phyloP scores from a whole-genome alignment of 1,284 basidiomycete species.

The Trichosporon inkin region DNA sequence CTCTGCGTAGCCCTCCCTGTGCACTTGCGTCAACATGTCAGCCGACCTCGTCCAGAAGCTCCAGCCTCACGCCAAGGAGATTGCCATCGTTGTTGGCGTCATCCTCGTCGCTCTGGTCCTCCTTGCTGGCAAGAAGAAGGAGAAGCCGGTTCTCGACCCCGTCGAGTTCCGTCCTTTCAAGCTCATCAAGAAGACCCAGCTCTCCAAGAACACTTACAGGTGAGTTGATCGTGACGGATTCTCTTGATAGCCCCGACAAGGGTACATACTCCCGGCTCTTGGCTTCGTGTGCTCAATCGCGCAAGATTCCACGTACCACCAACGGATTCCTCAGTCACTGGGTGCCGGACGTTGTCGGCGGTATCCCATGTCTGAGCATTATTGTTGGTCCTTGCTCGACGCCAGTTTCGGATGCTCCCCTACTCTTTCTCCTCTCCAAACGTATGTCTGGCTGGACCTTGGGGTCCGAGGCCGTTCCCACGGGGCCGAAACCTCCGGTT shows the following conservation, averaged over 20 bases:
- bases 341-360: too few species aligned
- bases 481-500: not conserved
- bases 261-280: not conserved
- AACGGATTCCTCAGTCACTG: too few species aligned
- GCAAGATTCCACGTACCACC: too few species aligned
- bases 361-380: too few species aligned
- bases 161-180: slow-evolving; percentile 72
- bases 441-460: not conserved
- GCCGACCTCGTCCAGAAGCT: slow-evolving; percentile 15
- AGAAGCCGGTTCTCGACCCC: slow-evolving; percentile 36
- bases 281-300: too few species aligned
- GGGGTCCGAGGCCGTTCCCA: not conserved
- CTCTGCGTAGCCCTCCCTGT: not conserved
- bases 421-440: not conserved
- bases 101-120: slow-evolving; percentile 23
- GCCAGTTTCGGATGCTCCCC: too few species aligned
- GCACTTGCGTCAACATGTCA: not conserved
- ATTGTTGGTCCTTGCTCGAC: too few species aligned
- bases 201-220: slow-evolving; percentile 95
- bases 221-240: slow-evolving; percentile 49
- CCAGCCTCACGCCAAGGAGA: slow-evolving; percentile 25
- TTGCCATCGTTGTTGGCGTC: slow-evolving; percentile 23
- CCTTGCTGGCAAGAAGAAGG: slow-evolving; percentile 14
- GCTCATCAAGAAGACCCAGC: slow-evolving; percentile 70
- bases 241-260: not conserved